A percentile compares a stretch with the other conserved stretches of the same genome.
Evolutionary conservation across 345 rosid genomes (phyloP).

Genomic region (Pugionium cornutum): DNA sequence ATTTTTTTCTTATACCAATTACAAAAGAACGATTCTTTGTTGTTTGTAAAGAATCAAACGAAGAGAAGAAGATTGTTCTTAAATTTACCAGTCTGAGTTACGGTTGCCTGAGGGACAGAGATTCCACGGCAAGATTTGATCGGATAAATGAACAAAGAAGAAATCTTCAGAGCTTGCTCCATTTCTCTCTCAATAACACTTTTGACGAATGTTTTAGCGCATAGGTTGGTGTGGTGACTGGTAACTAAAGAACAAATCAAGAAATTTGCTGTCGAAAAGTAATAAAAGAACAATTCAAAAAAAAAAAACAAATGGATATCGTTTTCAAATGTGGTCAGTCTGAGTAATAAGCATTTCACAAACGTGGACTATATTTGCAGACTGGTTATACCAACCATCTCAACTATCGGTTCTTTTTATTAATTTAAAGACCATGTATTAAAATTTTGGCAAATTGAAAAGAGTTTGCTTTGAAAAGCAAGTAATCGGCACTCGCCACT

Average conservation of each 20-base stretch:
- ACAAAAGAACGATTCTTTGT: neutral
- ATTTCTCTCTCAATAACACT: neutral
- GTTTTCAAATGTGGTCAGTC: neutral
- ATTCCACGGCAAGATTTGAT: slow-evolving; percentile 85
- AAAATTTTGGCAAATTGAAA: too few species aligned
- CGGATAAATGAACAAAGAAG: slow-evolving; percentile 71
- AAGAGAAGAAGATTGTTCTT: slow-evolving; percentile 1
- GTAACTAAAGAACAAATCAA: neutral
- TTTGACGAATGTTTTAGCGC: neutral
- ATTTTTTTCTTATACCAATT: neutral
- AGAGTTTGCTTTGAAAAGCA: too few species aligned
- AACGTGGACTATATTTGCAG: slow-evolving; percentile 29
- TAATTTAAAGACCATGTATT: too few species aligned
- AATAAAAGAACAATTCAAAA: too few species aligned
- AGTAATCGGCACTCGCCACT: too few species aligned
- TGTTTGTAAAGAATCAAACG: neutral
- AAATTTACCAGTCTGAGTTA: slow-evolving; percentile 65
- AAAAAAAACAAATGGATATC: neutral
- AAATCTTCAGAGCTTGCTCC: slow-evolving; percentile 41
- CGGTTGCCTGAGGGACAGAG: slow-evolving; percentile 64
- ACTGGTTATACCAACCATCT: slow-evolving; percentile 31
- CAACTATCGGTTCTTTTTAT: neutral
- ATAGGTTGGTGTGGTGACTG: neutral
- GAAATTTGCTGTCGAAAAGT: too few species aligned
- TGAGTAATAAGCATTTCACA: slow-evolving; percentile 7